Base-by-base conservation (phyloP, 202 grass and related monocot genomes). In the Bolboschoenoplectus hybrid region DNA sequence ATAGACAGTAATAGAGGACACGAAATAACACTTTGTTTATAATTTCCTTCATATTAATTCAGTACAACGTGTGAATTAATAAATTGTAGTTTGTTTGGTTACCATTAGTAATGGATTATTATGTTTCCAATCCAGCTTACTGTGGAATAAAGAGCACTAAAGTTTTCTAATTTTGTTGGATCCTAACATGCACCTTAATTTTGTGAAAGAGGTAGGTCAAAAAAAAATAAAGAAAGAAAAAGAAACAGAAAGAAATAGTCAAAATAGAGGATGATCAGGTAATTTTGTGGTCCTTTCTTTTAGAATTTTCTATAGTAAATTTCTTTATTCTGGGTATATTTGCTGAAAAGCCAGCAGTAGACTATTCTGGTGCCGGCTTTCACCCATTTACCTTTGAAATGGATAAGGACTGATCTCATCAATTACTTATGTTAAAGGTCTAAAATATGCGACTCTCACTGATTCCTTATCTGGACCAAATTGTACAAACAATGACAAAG, bases 391-490 rank as follows among this genome's bases (percentile, higher is more conserved):
- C 12, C 17, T 40, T 78, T 57, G 17, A 76, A 35, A 55, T 55
- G 49, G 20, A 36, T 9, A 34, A 55, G 26, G 3, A 79, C 49
- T 39, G 74, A 56, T 51, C 34, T 79, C 51, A 58, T 41, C 34
- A 58, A 40, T 57, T 79, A n/a, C 52, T 58, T 79, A 73, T 17
- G 50, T 40, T 57, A n/a, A 39, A 79, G 35, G 35, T 79, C 34
- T 39, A 79, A 52, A 12, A 56, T 56, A 11, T 39, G 47, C 26
- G 5, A 17, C 6, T 50, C 45, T 53, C 20, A 53, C 47, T 47
- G 38, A 32, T 35, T 51, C 4, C 26, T 76, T 55, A 14, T 76
- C 6, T 55, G 20, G 40, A 45, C 67, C 67, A 9, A 12, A 70
- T 45, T 43, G 16, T 16, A 43, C 40, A 19, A 44, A 44, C 14